A percentile compares a stretch with the other conserved stretches of the same genome.
These are phyloP conservation scores for Digitaria exilis DNA, from an alignment of 202 grass and related monocot genomes.

Conservation along the genomic window DNA sequence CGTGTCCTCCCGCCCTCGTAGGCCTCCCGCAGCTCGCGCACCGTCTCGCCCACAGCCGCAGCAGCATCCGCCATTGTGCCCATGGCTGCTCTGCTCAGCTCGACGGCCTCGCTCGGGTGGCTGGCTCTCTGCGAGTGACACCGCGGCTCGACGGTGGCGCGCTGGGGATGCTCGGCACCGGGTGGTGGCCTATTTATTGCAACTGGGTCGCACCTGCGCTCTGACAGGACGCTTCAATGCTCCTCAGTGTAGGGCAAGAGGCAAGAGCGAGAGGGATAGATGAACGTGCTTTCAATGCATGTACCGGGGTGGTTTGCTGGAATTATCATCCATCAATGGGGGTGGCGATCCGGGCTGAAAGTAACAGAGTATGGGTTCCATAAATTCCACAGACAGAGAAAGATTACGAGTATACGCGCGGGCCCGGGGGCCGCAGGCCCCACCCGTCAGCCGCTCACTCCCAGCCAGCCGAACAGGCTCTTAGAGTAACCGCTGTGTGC, in stretches of 20 bases:
- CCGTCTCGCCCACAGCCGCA: conserved; percentile 3
- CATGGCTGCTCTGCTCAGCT: neutral
- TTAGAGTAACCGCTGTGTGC: too few species aligned
- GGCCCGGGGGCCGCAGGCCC: too few species aligned
- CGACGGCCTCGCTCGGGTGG: neutral
- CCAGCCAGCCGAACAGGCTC: too few species aligned
- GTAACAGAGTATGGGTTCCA: neutral
- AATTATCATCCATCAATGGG: neutral
- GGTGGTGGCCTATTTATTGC: conserved; percentile 43
- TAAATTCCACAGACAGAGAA: neutral
- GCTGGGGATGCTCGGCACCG: too few species aligned
- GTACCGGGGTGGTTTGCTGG: neutral
- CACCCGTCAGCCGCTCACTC: too few species aligned
- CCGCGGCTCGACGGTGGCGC: neutral
- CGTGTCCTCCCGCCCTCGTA: conserved; percentile 69
- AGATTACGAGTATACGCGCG: too few species aligned
- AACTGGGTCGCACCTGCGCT: neutral
- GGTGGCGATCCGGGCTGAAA: neutral
- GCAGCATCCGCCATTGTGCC: neutral
- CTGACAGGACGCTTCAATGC: neutral
- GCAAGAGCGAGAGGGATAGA: neutral
- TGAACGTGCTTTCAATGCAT: neutral
- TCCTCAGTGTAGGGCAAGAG: too few species aligned
- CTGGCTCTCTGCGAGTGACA: neutral
- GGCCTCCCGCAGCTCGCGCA: conserved; percentile 49